Percentiles rank a stretch among this genome's conserved stretches.
These are phyloP conservation scores for Drosera spatulata DNA, from an alignment of 179 eudicot genomes.

Conservation along the genomic window DNA sequence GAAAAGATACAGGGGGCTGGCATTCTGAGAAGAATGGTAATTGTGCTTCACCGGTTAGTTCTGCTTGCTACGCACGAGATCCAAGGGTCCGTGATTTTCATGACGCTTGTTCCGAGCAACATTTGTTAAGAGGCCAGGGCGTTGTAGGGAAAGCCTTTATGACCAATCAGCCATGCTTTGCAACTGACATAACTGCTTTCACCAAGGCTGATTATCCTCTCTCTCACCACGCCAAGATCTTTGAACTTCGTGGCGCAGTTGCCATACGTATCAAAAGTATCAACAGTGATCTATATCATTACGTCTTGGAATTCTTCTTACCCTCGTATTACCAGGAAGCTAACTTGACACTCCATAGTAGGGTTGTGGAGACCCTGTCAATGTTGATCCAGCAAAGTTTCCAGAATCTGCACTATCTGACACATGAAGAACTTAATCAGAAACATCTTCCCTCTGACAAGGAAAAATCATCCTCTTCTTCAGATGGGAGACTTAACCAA, in stretches of 20 bases:
- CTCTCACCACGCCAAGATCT: conserved; percentile 59
- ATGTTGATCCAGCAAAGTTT: conserved; percentile 29
- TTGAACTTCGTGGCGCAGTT: conserved; percentile 38
- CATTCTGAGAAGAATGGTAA: conserved; percentile 14
- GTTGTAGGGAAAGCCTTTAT: conserved; percentile 62
- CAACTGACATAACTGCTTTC: conserved; percentile 42
- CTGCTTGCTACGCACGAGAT: conserved; percentile 32
- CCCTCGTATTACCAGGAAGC: conserved; percentile 34
- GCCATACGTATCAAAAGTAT: conserved; percentile 45
- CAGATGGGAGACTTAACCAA: conserved; percentile 14
- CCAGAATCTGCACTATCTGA: conserved; percentile 28
- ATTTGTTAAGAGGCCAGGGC: conserved; percentile 41
- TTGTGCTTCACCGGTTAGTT: conserved; percentile 27
- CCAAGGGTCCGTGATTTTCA: conserved; percentile 22
- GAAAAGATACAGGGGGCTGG: conserved; percentile 18
- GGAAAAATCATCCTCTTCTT: conserved; percentile 7
- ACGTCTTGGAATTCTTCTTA: conserved; percentile 58
- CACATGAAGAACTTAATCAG: conserved; percentile 24
- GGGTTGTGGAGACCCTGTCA: conserved; percentile 30
- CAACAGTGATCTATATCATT: conserved; percentile 28
- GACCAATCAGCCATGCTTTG: conserved; percentile 52
- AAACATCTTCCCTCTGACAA: conserved; percentile 10
- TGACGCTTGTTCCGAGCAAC: conserved; percentile 40
- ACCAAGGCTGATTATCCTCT: conserved; percentile 60
- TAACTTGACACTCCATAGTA: conserved; percentile 19